Base-by-base conservation (phyloP, 768 basidiomycete genomes). In the Xerocomus spinulosus region DNA sequence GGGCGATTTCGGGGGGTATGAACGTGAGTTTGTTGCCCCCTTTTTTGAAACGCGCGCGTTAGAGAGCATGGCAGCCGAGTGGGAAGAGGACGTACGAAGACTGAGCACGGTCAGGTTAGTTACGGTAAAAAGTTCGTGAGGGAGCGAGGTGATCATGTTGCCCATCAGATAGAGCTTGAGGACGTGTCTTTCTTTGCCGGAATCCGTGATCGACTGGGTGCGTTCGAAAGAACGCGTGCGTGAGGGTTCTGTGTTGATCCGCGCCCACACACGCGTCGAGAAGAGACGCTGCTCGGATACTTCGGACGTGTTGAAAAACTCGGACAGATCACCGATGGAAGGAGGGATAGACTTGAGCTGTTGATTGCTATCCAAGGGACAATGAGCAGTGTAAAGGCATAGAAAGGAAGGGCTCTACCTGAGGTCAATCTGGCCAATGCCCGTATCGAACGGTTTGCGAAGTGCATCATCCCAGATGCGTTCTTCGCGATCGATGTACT, bases 1-100 rank as follows among this genome's bases (percentile, higher is more conserved):
- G 68, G 17, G 64, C 69, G 29, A 89, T 82, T 42, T 84, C 83
- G 0, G 86, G 78, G 2, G 87, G 85, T 17, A 89, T 62, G 33
- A 66, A 69, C 2, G 66, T 72, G 6, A 90, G 64, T 10, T 60
- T 56, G 56, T 90, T 90, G 5, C 66, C 67, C 3, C 83, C 87
- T 86, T 52, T 7, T 0, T 13, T 3, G 9, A 9, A 36, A 30
- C 20, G 42, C 12, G 14, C 17, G 21, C 24, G 30, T 33, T 13
- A 42, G 44, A 43, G 3, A 75, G n/a, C 7, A 30, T 21, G 37
- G 41, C 3, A 1, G 5, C n/a, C n/a, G n/a, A n/a, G n/a, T n/a
- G n/a, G n/a, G n/a, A n/a, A n/a, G 23, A 46, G 6, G 4, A 76
- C 84, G 42, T 57, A 88, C 87, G 74, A 28, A 89, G 62, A 44